Evolutionary conservation across 441 rosid genomes (phyloP), one percentile per base, ranked within the genome.

Genomic region (Iberis amara): DNA sequence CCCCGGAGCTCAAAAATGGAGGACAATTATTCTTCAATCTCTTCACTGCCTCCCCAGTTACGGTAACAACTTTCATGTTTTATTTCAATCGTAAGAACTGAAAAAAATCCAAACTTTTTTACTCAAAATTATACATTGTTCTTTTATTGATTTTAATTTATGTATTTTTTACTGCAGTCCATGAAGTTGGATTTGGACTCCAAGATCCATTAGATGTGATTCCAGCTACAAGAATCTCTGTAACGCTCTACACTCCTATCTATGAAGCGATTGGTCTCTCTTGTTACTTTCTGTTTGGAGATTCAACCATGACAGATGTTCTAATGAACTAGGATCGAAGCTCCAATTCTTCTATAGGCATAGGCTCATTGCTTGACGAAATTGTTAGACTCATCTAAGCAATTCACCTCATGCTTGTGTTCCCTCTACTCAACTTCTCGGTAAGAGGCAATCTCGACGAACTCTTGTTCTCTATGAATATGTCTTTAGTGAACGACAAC

Each of bases 21-120:
- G 66, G 70, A 9, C 55, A 70, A 35, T 79, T 89, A 0, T 74
- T 86, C 76, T 82, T 84, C 5, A 66, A 79, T 31, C 94, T 90
- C 50, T 84, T 89, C 73, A 84, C 94, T 11, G 86, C 91, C 11
- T 89, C 82, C 23, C 97, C 97, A 0, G 83, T 86, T 11, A 79
- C 86, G 11, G 91, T 89, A 3, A 84, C 89, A 18, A 85, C 94
- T 59, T 89, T 86, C 73, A 84, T 89, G 0, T 89, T 89, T 65
- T 96, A 89, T 69, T 86, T 86, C 66, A 89, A 84, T 65, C 89
- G 95, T 79, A 49, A 68, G 73, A 52, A 26, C 28, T 35, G 10
- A 49, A 4, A 11, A 14, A 8, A n/a, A 8, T 12, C 5, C 3
- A 0, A 14, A 12, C 42, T 3, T 49, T 31, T 31, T 37, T 10